These are phyloP conservation scores for Oryza punctata DNA, from an alignment of 176 grass and related monocot genomes.

Conservation along the genomic window DNA sequence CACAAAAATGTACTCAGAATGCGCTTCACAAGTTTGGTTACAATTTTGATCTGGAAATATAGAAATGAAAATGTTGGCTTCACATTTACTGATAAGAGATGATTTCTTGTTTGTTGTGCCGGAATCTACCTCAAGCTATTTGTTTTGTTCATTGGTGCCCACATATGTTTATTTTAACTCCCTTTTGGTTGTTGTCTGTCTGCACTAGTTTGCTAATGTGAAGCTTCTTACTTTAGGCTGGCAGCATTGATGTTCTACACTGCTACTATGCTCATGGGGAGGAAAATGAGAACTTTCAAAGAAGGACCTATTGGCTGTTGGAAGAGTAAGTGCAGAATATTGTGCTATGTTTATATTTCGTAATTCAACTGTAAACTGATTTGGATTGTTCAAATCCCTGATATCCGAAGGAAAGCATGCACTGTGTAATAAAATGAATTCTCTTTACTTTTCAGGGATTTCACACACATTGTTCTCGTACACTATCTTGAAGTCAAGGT, in stretches of 20 bases:
- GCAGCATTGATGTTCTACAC: slow-evolving; percentile 92
- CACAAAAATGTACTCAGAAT: neutral
- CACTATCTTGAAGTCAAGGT: slow-evolving; percentile 96
- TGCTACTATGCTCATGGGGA: slow-evolving; percentile 97
- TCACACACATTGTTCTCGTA: slow-evolving; percentile 90
- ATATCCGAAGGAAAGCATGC: slow-evolving; percentile 4
- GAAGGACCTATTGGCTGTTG: slow-evolving; percentile 91
- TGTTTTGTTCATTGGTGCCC: neutral
- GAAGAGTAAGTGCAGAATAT: slow-evolving; percentile 71
- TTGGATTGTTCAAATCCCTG: slow-evolving; percentile 1
- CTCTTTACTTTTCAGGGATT: slow-evolving; percentile 68
- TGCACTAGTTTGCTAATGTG: slow-evolving; percentile 24
- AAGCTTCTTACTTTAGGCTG: slow-evolving; percentile 56
- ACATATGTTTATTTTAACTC: neutral
- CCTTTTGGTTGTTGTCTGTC: slow-evolving; percentile 36
- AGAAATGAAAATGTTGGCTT: slow-evolving; percentile 25
- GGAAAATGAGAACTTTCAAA: slow-evolving; percentile 88
- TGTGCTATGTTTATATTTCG: slow-evolving; percentile 21
- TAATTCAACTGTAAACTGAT: neutral
- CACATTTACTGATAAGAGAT: neutral
- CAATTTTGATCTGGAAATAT: neutral
- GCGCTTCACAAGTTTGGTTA: slow-evolving; percentile 4
- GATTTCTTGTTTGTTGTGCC: neutral
- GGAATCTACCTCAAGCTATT: neutral
- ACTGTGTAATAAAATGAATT: slow-evolving; percentile 27